Evolutionary conservation across 1,139 yeast species (phyloP), one percentile per base, ranked within the genome.

Genomic region (Taiozyma onychis): DNA sequence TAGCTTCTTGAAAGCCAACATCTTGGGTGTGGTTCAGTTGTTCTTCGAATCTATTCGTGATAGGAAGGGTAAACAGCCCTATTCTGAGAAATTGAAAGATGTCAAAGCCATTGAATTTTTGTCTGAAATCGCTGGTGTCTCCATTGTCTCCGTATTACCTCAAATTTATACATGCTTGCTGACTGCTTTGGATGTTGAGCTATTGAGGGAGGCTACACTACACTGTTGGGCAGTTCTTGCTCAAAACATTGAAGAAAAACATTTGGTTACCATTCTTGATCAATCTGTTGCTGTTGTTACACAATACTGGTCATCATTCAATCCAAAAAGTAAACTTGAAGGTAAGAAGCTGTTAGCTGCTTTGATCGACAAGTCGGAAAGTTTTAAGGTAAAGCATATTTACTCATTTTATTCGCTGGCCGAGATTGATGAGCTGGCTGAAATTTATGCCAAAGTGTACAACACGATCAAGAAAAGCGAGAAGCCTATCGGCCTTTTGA

Each of bases 141-240:
- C 85, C 1, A 80, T 88, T 18, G 80, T 86, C 3, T 78, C 89
- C 5, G 93, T 95, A 0, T 71, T 91, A 37, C 96, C 97, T 0
- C 99, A 93, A 63, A 78, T 95, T 6, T 85, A 90, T 51, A 86
- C 96, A 1, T 87, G 96, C 59, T 70, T 95, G 21, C 97, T 90
- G 62, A 82, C 93, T 0, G 85, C 95, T 0, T 68, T 91, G 34
- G 91, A 85, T 41, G 77, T 77, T 24, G 69, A 76, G 0, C 82
- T 80, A 32, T 75, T 90, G 27, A 85, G 85, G 54, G 72, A 72
- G 21, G 77, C 78, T 39, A 82, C 95, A 0, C 69, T 93, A 48
- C 72, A 75, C 44, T 85, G 95, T 50, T 85, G 97, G 85, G 73
- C 72, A 58, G 73, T 68, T 26, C 73, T 86, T 52, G 80, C 80